These are phyloP conservation scores for Syzygium malaccense DNA, from an alignment of 441 rosid species.

Conservation along the genomic window DNA sequence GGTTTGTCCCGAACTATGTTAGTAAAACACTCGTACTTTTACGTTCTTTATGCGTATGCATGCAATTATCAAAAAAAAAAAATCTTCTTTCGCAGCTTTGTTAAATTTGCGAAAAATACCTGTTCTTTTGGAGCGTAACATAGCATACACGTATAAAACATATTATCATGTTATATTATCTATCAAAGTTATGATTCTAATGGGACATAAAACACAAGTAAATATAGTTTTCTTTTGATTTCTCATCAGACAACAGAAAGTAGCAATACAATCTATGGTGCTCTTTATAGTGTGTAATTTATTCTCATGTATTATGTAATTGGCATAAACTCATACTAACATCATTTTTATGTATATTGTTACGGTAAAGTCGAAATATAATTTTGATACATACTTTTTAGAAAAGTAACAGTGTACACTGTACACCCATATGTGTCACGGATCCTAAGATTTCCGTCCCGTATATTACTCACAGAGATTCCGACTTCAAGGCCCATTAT, in stretches of 20 bases:
- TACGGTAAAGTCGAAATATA: background rate
- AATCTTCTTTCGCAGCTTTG: background rate
- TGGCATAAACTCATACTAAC: background rate
- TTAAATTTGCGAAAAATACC: background rate
- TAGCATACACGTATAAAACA: background rate
- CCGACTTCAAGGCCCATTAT: background rate
- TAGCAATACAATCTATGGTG: background rate
- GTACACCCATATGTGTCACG: background rate
- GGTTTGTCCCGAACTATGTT: too few species aligned
- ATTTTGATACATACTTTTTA: background rate
- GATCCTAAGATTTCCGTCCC: background rate
- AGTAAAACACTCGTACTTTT: background rate
- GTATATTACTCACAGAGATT: background rate
- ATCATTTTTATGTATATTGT: background rate
- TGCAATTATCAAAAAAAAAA: background rate
- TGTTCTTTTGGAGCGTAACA: background rate
- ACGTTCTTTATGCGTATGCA: background rate
- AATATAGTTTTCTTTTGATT: too few species aligned
- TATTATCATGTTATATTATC: background rate
- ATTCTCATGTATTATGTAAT: background rate
- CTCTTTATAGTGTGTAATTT: background rate
- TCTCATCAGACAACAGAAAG: too few species aligned
- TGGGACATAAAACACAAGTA: too few species aligned
- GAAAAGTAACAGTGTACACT: background rate
- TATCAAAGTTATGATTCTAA: too few species aligned